Percentiles rank a stretch among this genome's conserved stretches.
Evolutionary conservation across 495 filamentous ascomycete species (phyloP).

Genomic region (Penicillium antarcticum): DNA sequence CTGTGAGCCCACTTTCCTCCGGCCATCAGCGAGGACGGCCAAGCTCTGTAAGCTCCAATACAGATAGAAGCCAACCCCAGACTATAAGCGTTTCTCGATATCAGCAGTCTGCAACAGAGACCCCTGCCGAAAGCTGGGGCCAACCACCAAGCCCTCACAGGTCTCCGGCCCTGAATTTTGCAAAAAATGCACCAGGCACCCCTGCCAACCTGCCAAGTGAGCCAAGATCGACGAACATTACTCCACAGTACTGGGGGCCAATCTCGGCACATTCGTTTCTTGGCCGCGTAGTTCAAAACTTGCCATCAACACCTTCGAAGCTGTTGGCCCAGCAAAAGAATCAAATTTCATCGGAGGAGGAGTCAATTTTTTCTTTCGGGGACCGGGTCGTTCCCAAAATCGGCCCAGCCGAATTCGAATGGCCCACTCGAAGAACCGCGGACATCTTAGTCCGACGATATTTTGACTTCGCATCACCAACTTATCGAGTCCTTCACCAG

Average conservation of each 20-base stretch:
- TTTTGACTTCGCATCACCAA: conserved; percentile 32
- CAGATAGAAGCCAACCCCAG: not conserved
- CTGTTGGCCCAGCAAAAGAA: not conserved
- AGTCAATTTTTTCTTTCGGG: conserved; percentile 23
- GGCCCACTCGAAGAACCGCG: conserved; percentile 16
- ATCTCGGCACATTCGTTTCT: conserved; percentile 27
- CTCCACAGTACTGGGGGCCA: conserved; percentile 24
- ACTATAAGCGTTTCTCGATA: not conserved
- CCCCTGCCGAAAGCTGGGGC: not conserved
- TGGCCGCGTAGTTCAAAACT: conserved; percentile 15
- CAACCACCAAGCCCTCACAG: not conserved
- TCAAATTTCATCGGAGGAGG: not conserved
- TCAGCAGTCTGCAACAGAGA: no score
- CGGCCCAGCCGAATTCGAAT: conserved; percentile 12
- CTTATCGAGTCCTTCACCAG: conserved; percentile 27
- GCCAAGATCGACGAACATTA: conserved; percentile 3
- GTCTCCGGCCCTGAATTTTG: not conserved
- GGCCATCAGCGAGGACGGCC: not conserved
- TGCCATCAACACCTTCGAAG: conserved; percentile 11
- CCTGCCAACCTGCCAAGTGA: not conserved
- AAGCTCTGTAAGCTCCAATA: not conserved
- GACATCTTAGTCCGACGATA: conserved; percentile 22
- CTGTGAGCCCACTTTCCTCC: conserved; percentile 18
- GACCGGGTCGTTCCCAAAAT: conserved; percentile 18
- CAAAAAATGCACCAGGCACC: not conserved